These are phyloP conservation scores for Hypoxylon crocopeplum DNA, from an alignment of 495 filamentous ascomycete genomes.

Conservation along the genomic window DNA sequence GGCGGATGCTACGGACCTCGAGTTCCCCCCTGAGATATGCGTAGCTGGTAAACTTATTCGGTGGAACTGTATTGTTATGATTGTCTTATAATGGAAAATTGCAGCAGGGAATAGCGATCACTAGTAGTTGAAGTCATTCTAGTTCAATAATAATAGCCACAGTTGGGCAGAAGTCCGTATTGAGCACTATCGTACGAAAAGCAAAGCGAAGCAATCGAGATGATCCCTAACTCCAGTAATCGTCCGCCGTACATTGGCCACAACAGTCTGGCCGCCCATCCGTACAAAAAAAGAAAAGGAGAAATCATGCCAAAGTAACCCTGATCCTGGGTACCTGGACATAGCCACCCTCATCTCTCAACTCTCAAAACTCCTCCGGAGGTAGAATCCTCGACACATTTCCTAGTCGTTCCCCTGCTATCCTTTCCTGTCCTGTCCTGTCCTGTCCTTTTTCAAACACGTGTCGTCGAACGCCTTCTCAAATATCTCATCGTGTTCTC, in stretches of 20 bases:
- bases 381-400: conserved; percentile 20
- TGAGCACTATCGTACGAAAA: conserved; percentile 11
- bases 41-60: no score
- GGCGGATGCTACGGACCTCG: background rate
- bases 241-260: conserved; percentile 1
- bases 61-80: no score
- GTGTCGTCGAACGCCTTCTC: conserved; percentile 30
- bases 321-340: no score
- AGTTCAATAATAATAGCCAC: no score
- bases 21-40: no score
- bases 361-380: conserved; percentile 30
- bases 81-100: no score
- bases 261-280: background rate
- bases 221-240: conserved; percentile 17
- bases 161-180: conserved; percentile 17
- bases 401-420: conserved; percentile 15
- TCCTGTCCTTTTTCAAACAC: conserved; percentile 2
- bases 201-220: background rate
- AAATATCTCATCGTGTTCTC: conserved; percentile 9
- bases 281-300: conserved; percentile 1
- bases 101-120: no score
- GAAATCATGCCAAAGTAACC: no score
- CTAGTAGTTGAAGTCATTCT: no score
- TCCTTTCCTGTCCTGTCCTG: background rate
- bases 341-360: no score